These are phyloP conservation scores for Multifurca ochricompacta DNA, from an alignment of 768 basidiomycete genomes.

Conservation along the genomic window DNA sequence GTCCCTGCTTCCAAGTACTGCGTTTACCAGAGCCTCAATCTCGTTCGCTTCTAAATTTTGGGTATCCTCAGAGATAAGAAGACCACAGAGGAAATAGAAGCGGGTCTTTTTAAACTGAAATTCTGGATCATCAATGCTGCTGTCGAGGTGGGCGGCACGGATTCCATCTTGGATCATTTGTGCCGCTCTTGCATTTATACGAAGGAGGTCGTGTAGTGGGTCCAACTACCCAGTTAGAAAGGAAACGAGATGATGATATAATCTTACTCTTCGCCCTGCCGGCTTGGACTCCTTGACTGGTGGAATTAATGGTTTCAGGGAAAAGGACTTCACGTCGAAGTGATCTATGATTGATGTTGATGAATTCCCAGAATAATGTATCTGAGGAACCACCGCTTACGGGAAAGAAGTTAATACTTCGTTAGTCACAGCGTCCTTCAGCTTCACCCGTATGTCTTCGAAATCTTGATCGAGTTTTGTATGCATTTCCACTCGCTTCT, in stretches of 20 bases:
- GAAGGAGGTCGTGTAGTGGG: slow-evolving; percentile 2
- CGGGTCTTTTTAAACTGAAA: slow-evolving; percentile 5
- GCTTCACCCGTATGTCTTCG: neutral
- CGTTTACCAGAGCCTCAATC: neutral
- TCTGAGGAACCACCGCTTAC: neutral
- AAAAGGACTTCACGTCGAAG: slow-evolving; percentile 4
- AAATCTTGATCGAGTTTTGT: neutral
- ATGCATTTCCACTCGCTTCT: neutral
- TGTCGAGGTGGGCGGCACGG: neutral
- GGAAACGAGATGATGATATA: neutral
- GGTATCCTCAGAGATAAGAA: neutral
- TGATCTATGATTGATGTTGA: neutral
- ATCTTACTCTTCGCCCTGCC: neutral
- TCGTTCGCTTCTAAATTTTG: neutral
- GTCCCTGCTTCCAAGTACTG: neutral
- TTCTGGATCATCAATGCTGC: neutral
- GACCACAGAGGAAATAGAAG: neutral
- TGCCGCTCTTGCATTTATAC: neutral
- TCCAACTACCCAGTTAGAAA: neutral
- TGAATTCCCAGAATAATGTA: neutral
- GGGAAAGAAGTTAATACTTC: slow-evolving; percentile 4
- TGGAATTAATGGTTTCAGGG: neutral
- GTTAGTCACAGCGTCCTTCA: neutral
- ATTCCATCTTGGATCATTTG: neutral
- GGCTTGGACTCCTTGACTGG: neutral